Percentiles rank a stretch among this genome's conserved stretches.
Evolutionary conservation across 225 moss, liverwort and hornwort genomes (phyloP).

Genomic region (Rhytidiadelphus loreus): DNA sequence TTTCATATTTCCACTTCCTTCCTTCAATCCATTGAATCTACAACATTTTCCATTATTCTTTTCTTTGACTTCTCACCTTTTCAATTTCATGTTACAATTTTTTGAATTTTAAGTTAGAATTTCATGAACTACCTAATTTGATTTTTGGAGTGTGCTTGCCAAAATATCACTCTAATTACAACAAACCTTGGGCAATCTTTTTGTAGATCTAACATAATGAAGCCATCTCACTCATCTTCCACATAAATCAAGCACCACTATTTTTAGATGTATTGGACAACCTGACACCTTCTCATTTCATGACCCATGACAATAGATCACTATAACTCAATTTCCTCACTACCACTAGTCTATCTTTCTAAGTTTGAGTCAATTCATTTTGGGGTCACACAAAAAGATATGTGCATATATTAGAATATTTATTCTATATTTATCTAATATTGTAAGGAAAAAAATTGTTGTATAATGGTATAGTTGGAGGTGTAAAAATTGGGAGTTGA

Average conservation of each 20-base stretch:
- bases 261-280: background rate
- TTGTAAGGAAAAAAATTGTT: accelerated
- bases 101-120: background rate
- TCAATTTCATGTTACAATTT: too few relatives aligned
- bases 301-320: background rate
- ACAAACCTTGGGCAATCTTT: background rate
- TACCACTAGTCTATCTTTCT: background rate
- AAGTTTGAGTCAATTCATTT: accelerated
- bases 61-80: background rate
- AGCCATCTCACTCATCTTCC: background rate
- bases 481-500: background rate
- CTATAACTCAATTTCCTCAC: background rate
- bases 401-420: background rate
- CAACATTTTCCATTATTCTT: background rate
- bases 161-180: background rate
- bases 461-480: background rate
- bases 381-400: background rate
- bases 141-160: background rate
- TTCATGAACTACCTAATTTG: accelerated
- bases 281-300: background rate
- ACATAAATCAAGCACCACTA: background rate
- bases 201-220: background rate
- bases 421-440: background rate
- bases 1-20: background rate
- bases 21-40: background rate